Conservation (phyloP, 805 yeast species). For the Scheffersomyces ergatensis region DNA sequence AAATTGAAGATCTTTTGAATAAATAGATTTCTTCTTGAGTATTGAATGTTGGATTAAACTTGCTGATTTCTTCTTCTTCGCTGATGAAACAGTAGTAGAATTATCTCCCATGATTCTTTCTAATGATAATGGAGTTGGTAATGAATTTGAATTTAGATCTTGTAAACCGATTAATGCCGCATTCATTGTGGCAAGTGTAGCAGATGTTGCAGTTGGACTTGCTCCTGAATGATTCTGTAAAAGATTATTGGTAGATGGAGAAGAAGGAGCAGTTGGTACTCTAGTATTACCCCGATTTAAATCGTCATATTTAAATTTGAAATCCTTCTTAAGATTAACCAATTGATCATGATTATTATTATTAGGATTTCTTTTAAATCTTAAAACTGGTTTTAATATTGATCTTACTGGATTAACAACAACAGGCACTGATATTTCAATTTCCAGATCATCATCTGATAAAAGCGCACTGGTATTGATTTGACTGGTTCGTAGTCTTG, state of each 20-base stretch:
- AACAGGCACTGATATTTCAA: slow-evolving; percentile 13
- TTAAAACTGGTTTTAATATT: slow-evolving; percentile 13
- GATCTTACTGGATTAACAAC: slow-evolving; percentile 8
- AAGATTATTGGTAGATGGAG: background rate
- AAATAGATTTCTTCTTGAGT: slow-evolving; percentile 29
- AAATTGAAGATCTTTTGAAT: slow-evolving; percentile 38
- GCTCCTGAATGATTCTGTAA: background rate
- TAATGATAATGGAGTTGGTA: slow-evolving; percentile 25
- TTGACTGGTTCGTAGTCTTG: background rate
- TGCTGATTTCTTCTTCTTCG: slow-evolving; percentile 12
- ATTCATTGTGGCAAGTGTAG: background rate
- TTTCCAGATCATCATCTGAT: slow-evolving; percentile 38
- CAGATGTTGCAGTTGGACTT: background rate
- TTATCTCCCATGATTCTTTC: slow-evolving; percentile 8
- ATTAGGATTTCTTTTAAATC: slow-evolving; percentile 7
- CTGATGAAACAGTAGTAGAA: slow-evolving; percentile 1
- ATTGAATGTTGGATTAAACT: slow-evolving; percentile 21
- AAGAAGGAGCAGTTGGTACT: slow-evolving; percentile 4
- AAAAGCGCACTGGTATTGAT: slow-evolving; percentile 17
- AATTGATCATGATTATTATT: slow-evolving; percentile 5
- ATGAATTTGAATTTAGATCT: slow-evolving; percentile 24
- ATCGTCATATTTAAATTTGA: slow-evolving; percentile 18
- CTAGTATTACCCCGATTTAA: background rate
- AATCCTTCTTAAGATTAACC: slow-evolving; percentile 18
- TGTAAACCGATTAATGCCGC: slow-evolving; percentile 9